Conservation (phyloP, 2,329 filamentous ascomycete genomes). For the Colletotrichum sp. region DNA sequence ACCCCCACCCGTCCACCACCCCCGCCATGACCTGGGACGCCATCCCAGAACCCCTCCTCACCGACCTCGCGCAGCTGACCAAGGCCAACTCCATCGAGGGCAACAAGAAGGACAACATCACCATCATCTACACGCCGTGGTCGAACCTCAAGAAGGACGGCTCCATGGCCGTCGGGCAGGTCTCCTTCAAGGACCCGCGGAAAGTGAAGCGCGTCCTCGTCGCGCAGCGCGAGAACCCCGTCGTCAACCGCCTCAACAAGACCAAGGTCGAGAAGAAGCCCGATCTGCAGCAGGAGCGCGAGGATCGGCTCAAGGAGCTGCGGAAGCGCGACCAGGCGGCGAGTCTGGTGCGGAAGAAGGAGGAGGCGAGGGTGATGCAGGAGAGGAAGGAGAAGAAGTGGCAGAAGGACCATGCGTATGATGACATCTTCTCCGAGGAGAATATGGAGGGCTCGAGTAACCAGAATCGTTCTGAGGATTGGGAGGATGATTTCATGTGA, state of each 20-base stretch:
- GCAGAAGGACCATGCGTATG: constrained; percentile 98
- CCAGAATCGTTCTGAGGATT: constrained; percentile 78
- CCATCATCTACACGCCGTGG: constrained; percentile 97
- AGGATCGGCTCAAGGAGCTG: constrained; percentile 74
- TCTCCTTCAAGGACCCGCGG: constrained; percentile 89
- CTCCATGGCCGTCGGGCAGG: constrained; percentile 93
- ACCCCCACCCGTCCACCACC: constrained; percentile 54
- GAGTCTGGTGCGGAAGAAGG: constrained; percentile 72
- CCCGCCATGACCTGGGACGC: constrained; percentile 68
- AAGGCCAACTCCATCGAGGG: constrained; percentile 99
- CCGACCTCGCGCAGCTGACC: constrained; percentile 94
- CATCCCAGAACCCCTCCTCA: constrained; percentile 76
- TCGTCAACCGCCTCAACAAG: constrained; percentile 98
- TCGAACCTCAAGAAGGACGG: constrained; percentile 95
- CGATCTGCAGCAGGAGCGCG: constrained; percentile 82
- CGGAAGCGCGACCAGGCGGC: constrained; percentile 73
- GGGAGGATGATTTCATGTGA: constrained; percentile 94
- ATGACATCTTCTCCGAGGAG: constrained; percentile 87
- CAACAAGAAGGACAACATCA: constrained; percentile 98
- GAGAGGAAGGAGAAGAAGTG: constrained; percentile 90
- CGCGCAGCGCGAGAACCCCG: constrained; percentile 79
- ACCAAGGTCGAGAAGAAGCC: constrained; percentile 89
- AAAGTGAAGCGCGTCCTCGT: constrained; percentile 87
- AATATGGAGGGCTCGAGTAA: constrained; percentile 81
- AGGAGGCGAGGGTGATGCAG: constrained; percentile 74